Conservation (phyloP, 352 stramenopile species). For the Aphanomyces euteiches region DNA sequence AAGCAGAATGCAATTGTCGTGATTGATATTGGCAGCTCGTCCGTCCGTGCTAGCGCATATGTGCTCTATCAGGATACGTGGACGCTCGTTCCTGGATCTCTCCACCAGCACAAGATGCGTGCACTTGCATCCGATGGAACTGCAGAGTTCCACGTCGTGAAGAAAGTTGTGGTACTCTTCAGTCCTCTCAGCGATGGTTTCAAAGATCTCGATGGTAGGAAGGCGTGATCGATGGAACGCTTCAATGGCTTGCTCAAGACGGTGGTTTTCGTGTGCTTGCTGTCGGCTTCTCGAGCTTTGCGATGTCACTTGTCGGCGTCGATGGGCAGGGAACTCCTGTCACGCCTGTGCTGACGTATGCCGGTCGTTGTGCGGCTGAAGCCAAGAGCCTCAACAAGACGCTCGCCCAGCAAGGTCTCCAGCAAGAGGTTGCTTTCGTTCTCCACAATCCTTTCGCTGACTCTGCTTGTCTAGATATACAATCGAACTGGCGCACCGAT, state of each 20-base stretch:
- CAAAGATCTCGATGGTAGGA: slow-evolving; percentile 33
- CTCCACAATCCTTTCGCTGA: background rate
- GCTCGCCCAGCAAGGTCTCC: slow-evolving; percentile 38
- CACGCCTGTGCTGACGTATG: slow-evolving; percentile 80
- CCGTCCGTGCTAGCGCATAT: slow-evolving; percentile 88
- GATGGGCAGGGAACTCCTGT: slow-evolving; percentile 59
- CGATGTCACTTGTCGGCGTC: slow-evolving; percentile 91
- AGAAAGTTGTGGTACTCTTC: slow-evolving; percentile 35
- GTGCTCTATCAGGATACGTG: slow-evolving; percentile 54
- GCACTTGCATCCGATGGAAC: slow-evolving; percentile 55
- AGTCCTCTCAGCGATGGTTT: background rate
- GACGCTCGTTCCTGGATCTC: slow-evolving; percentile 57
- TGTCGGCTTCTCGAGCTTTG: slow-evolving; percentile 91
- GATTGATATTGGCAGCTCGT: slow-evolving; percentile 92
- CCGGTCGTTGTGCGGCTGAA: slow-evolving; percentile 48
- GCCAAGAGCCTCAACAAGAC: slow-evolving; percentile 50
- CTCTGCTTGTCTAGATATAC: slow-evolving; percentile 31
- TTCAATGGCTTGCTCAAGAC: slow-evolving; percentile 47
- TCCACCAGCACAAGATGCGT: slow-evolving; percentile 56
- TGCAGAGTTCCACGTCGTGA: slow-evolving; percentile 48
- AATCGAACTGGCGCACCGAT: slow-evolving; percentile 71
- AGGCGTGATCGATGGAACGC: slow-evolving; percentile 42
- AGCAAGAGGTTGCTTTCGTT: slow-evolving; percentile 42
- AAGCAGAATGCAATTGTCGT: slow-evolving; percentile 45
- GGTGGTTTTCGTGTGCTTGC: slow-evolving; percentile 51